Base-by-base conservation (phyloP, 2,329 filamentous ascomycete genomes). In the Ophiostoma ulmi region DNA sequence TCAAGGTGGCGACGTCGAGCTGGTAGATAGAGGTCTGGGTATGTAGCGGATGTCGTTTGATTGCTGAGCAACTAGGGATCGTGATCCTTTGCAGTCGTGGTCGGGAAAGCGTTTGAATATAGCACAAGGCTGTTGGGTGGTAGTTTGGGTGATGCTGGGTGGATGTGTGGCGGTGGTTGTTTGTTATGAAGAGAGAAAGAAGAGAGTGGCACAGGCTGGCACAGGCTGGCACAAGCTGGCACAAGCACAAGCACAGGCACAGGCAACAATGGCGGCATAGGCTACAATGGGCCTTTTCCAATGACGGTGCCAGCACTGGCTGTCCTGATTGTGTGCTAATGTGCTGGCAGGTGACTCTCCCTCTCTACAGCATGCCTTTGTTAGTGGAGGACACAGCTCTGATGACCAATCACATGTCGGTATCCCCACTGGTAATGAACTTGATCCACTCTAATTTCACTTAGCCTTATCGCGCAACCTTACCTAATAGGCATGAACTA, bases 321-420 rank as follows among this genome's bases (percentile, higher is more conserved):
- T 26, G 14, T 8, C 14, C 58, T 20, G 44, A 20, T 1, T 44
- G 20, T 52, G 44, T 52, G 55, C 55, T 26, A 22, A 31, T n/a
- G n/a, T 13, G 36, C 31, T 63, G 36, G 70, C 70, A 67, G 70
- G 70, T 69, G 70, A 71, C 70, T 35, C 20, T 38, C 36, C 26
- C n/a, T 39, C 65, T 66, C 20, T 38, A 55, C n/a, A 38, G 20
- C 67, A 58, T 31, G 26, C 58, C 66, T 26, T 31, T 64, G 41
- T 22, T 7, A 64, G 26, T 44, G 44, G 22, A 65, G 55, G 58
- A 31, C 6, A 68, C 38, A 26, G 41, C 11, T 7, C 14, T 7
- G 5, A 1, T 35, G 35, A n/a, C 70, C 70, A 71, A 71, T 71
- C 70, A 68, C 3, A 66, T 38, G 7, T 17, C 10, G 0, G 1